These are phyloP conservation scores for Taphrina deformans DNA, from an alignment of 1,139 yeast genomes.

Conservation along the genomic window DNA sequence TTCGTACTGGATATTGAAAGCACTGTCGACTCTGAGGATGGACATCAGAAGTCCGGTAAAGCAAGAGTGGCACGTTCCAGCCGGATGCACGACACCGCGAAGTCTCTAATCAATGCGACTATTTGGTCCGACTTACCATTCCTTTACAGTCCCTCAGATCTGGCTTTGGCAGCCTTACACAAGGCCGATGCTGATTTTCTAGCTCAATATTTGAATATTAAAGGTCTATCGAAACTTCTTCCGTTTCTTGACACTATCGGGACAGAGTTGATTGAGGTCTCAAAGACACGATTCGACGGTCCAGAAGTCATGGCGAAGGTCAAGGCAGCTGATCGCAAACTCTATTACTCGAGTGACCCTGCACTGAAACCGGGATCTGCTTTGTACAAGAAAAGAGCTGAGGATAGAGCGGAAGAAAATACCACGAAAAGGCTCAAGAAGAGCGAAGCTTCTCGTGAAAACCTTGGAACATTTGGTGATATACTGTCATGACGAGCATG, in stretches of 20 bases:
- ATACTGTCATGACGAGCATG: background rate
- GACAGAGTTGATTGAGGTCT: background rate
- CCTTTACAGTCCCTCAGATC: conserved; percentile 87
- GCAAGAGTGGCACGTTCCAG: conserved; percentile 41
- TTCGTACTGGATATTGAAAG: conserved; percentile 85
- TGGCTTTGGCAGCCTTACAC: conserved; percentile 82
- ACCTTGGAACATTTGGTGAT: conserved; percentile 6
- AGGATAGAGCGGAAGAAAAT: background rate
- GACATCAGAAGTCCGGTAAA: background rate
- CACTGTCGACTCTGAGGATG: conserved; percentile 48
- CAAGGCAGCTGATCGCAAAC: conserved; percentile 44
- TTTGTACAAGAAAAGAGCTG: conserved; percentile 29
- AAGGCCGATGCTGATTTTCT: conserved; percentile 64
- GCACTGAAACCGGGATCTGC: conserved; percentile 35
- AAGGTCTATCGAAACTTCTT: background rate
- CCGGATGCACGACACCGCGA: conserved; percentile 62
- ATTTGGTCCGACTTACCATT: conserved; percentile 74
- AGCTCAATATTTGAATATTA: conserved; percentile 58
- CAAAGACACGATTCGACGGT: conserved; percentile 51
- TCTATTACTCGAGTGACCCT: conserved; percentile 42
- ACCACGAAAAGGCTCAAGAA: conserved; percentile 7
- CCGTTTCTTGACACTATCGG: background rate
- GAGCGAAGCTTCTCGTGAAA: conserved; percentile 14
- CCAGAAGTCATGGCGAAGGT: conserved; percentile 41
- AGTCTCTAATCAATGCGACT: conserved; percentile 58